Evolutionary conservation across 225 moss, liverwort and hornwort species (phyloP), one percentile per base, ranked within the genome.

Genomic region (Rhytidiadelphus loreus): DNA sequence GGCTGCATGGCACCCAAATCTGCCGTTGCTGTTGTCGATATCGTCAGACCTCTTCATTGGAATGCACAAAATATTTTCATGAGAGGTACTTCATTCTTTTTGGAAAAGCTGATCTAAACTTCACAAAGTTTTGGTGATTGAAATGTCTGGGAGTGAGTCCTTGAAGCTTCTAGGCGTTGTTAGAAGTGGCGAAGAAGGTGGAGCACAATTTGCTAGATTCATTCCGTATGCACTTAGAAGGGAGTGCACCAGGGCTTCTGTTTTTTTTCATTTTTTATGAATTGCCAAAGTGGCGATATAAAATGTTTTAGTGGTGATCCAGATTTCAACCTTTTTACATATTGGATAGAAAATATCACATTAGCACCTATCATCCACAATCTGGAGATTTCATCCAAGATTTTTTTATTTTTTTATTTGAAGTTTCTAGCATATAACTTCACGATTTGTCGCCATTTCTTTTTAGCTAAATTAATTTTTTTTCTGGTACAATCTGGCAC

Each of bases 1-100:
- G 90, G 99, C 96, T 50, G 95, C 95, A 55, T 99, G 99, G 99
- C 99, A 99, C 87, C 95, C 96, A 22, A 96, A 90, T 62, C 91
- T 97, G 75, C 96, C 99, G 24, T 63, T 99, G 91, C 53, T 99
- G 83, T 83, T 99, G 71, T 99, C 99, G 61, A 99, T 99, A 85
- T 99, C 99, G 65, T 99, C 99, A 12, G 99, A 99, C 90, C 89
- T 93, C 64, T 90, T 89, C 48, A 90, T 99, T 52, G 99, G 99
- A 75, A 88, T 97, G 88, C 99, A 99, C 88, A 97, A 91, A 92
- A 94, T 97, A 74, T 90, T 89, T 53, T 56, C 39, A 75, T 83
- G 63, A 83, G 70, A 85, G 66, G 74, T 59, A 56, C 55, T 55
- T 53, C 0, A 37, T 44, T 86, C 35, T 56, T 46, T 69, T 50